Evolutionary conservation across 148 eudicot genomes (phyloP), one percentile per base, ranked within the genome.

Genomic region (Mesembryanthemum crystallinum): DNA sequence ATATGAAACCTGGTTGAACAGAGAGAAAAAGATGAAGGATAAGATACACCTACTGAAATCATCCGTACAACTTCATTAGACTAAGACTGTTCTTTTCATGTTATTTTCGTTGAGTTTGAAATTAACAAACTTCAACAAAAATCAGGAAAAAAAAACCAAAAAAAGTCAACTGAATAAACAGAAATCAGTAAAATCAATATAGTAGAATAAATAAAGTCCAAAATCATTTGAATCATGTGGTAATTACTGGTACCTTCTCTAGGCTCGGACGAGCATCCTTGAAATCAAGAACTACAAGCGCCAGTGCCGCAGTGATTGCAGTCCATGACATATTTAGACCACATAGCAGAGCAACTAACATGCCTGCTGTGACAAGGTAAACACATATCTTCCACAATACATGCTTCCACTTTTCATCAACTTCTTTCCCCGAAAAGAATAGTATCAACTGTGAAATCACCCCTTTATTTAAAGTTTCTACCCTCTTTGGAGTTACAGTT

Each of bases 271-370:
- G 76, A 32, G 94, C 91, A 64, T 88, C 91, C 81, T 86, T 86
- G 78, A 90, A 94, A 81, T 94, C 98, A 73, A 94, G 91, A 84
- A 91, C 88, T 32, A 90, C 87, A 45, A 94, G 97, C 60, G 92
- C 97, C n/a, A 94, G 84, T 7, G 98, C 98, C 57, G 98, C 93
- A 59, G 95, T 90, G 72, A 94, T 76, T 21, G 97, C 93, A 62
- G 95, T 88, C 97, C 97, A 94, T 11, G 98, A 94, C 98, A 94
- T 94, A 74, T 91, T 84, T 58, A 90, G 77, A 59, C 97, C 98
- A 77, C 79, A 61, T 10, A 94, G 82, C 83, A 91, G 80, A 42
- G 93, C 82, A 54, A 91, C 47, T 47, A 94, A 72, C 98, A 94
- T 94, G 67, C 98, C 98, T 28, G 84, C 5, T 12, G 93, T 88